phyloP scores from a whole-genome alignment of 2,329 filamentous ascomycete species.

The Paecilomyces variotii region DNA sequence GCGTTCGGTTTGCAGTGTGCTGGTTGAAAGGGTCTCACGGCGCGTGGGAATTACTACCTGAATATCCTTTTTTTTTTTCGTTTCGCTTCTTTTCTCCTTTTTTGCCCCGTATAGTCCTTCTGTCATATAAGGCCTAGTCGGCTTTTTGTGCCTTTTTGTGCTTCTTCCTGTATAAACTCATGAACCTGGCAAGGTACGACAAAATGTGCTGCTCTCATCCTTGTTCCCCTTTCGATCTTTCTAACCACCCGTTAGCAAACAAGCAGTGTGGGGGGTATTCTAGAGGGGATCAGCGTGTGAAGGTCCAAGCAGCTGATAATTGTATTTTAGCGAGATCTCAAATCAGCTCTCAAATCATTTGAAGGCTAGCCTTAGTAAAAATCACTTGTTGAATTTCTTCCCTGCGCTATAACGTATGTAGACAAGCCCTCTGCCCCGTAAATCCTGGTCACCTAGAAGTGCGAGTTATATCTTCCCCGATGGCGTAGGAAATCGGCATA shows the following conservation, averaged over 20 bases:
- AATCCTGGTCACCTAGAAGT: not conserved
- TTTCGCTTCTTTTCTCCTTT: slow-evolving; percentile 9
- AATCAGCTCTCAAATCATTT: not conserved
- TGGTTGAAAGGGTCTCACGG: slow-evolving; percentile 23
- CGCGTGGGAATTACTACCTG: slow-evolving; percentile 12
- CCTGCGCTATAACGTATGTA: not conserved
- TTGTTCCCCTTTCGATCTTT: not conserved
- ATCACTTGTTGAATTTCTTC: not conserved
- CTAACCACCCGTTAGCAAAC: not conserved
- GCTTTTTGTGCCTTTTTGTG: slow-evolving; percentile 8
- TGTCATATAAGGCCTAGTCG: slow-evolving; percentile 4
- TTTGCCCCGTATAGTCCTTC: slow-evolving; percentile 5
- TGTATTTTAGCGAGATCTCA: not conserved
- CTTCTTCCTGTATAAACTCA: slow-evolving; percentile 7
- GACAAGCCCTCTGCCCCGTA: not conserved
- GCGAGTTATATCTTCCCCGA: not conserved
- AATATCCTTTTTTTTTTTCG: slow-evolving; percentile 10
- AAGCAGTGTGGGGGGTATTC: not conserved
- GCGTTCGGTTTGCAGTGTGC: slow-evolving; percentile 25
- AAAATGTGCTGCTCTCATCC: not conserved
- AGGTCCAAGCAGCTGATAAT: not conserved
- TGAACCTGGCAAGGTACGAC: not conserved
- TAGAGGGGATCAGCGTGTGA: not conserved
- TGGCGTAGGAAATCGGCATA: not conserved
- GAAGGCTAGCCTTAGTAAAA: not conserved